A percentile compares a stretch with the other conserved stretches of the same genome.
These are phyloP conservation scores for Cyberlindnera bimundalis DNA, from an alignment of 805 yeast genomes.

Conservation along the genomic window DNA sequence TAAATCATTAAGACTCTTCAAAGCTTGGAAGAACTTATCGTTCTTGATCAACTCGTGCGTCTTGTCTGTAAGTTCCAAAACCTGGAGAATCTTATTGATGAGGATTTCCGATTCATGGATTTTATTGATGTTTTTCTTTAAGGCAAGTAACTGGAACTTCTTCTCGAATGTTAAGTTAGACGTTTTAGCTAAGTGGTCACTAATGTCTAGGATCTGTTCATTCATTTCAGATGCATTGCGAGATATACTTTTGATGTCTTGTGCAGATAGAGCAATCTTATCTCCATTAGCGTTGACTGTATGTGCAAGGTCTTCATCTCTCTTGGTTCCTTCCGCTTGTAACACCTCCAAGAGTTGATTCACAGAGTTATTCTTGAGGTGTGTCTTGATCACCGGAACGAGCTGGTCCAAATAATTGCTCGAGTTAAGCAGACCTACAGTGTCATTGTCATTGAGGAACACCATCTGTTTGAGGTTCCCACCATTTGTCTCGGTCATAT, in stretches of 20 bases:
- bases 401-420: conserved; percentile 77
- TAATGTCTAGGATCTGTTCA: conserved; percentile 53
- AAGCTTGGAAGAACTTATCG: conserved; percentile 78
- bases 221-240: conserved; percentile 53
- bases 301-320: conserved; percentile 60
- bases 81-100: conserved; percentile 70
- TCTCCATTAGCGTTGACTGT: conserved; percentile 60
- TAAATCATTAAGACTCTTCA: conserved; percentile 76
- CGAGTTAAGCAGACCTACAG: conserved; percentile 32
- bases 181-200: conserved; percentile 54
- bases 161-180: conserved; percentile 62
- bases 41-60: conserved; percentile 76
- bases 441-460: conserved; percentile 25
- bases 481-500: background rate
- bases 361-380: conserved; percentile 51
- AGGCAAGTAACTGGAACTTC: conserved; percentile 55
- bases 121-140: conserved; percentile 61
- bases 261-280: conserved; percentile 54
- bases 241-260: conserved; percentile 60
- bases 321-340: conserved; percentile 52
- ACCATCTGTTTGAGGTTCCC: conserved; percentile 13
- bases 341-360: conserved; percentile 53
- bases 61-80: conserved; percentile 80
- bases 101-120: conserved; percentile 70
- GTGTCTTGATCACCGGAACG: conserved; percentile 68